Evolutionary conservation across 2,329 filamentous ascomycete genomes (phyloP).

Genomic region (Fusarium duplospermum): DNA sequence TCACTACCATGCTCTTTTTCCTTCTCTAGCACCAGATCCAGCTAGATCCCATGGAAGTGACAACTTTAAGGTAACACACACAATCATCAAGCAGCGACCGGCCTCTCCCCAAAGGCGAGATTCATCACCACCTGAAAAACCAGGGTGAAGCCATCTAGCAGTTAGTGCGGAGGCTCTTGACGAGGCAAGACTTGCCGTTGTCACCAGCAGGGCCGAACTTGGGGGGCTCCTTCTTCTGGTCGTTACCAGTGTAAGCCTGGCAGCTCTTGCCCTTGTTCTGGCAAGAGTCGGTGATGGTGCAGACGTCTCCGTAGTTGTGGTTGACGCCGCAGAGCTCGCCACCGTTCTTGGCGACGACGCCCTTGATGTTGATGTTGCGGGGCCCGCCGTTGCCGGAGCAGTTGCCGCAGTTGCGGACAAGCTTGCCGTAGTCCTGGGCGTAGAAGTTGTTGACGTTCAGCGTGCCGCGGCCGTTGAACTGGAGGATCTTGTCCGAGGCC

Average conservation of each 20-base stretch:
- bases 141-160: background rate
- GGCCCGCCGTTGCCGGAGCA: background rate
- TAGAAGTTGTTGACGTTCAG: constrained; percentile 41
- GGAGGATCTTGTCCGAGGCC: constrained; percentile 42
- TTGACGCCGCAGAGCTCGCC: constrained; percentile 5
- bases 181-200: constrained; percentile 7
- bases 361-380: constrained; percentile 2
- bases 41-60: background rate
- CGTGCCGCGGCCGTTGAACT: constrained; percentile 48
- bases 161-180: background rate
- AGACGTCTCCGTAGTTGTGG: constrained; percentile 2
- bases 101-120: background rate
- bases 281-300: constrained; percentile 2
- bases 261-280: constrained; percentile 10
- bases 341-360: background rate
- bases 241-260: constrained; percentile 1
- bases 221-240: background rate
- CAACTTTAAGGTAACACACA: background rate
- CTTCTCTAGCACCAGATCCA: background rate
- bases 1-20: background rate
- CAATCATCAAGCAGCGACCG: background rate
- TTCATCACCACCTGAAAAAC: background rate
- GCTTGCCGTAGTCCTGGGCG: constrained; percentile 50
- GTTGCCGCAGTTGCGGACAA: constrained; percentile 60
- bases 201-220: background rate